phyloP scores from a whole-genome alignment of 2,329 filamentous ascomycete genomes.

The Monilinia laxa region DNA sequence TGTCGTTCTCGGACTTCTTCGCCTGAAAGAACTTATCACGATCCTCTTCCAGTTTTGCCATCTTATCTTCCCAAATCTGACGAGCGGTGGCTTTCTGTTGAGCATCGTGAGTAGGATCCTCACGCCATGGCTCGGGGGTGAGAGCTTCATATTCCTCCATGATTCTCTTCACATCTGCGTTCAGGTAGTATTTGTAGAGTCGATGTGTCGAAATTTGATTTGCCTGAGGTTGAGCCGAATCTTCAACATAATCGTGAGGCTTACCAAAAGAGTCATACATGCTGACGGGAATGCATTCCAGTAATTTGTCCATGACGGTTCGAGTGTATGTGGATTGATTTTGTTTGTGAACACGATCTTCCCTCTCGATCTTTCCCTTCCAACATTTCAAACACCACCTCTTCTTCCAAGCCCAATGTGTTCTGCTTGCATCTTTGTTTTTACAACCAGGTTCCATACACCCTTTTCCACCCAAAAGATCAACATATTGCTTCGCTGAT shows the following conservation, averaged over 20 bases:
- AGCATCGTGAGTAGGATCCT: constrained; percentile 33
- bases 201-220: constrained; percentile 25
- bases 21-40: constrained; percentile 33
- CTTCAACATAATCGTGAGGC: constrained; percentile 37
- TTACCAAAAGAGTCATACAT: constrained; percentile 40
- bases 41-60: constrained; percentile 32
- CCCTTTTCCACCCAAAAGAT: constrained; percentile 39
- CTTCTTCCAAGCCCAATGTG: constrained; percentile 40
- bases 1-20: constrained; percentile 34
- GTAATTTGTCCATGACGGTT: constrained; percentile 32
- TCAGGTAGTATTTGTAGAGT: constrained; percentile 38
- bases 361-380: constrained; percentile 36
- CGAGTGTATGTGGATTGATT: constrained; percentile 30
- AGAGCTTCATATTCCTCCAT: constrained; percentile 37
- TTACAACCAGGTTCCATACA: constrained; percentile 34
- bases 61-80: constrained; percentile 30
- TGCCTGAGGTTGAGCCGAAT: constrained; percentile 19
- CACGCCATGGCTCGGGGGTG: constrained; percentile 31
- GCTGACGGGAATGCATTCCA: constrained; percentile 38
- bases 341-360: constrained; percentile 37
- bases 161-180: constrained; percentile 33
- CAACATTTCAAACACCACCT: constrained; percentile 38
- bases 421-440: constrained; percentile 34
- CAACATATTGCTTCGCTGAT: constrained; percentile 35
- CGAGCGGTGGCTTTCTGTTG: constrained; percentile 33